Base-by-base conservation (phyloP, 306 rosid species). In the Trifolium fragiferum region DNA sequence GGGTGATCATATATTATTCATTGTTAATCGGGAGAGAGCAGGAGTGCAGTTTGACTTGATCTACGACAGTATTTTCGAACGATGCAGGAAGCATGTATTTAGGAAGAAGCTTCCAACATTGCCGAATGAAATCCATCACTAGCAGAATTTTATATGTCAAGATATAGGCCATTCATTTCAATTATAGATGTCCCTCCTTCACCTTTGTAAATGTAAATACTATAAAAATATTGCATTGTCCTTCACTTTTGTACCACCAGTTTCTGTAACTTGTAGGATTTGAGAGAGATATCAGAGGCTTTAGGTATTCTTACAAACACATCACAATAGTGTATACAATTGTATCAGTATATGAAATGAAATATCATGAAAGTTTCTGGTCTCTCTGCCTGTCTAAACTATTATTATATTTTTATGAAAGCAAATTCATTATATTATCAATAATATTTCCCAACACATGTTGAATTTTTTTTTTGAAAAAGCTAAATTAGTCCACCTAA, bases 31-130 rank as follows among this genome's bases (percentile, higher is more conserved):
- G 27, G 99, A 92, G 83, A 90, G 99, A 86, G 99, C 98, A 12
- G 99, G 99, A 68, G 91, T 95, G 72, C 87, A 92, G 55, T 95
- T 95, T 83, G 99, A 95, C 74, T 64, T 92, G 14, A 82, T 95
- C 77, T 95, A 95, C 55, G 93, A 95, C 70, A 84, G 96, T 53
- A 95, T 95, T 80, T 95, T 95, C 46, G 87, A 92, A 85, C 92
- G 98, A 6, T 95, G 99, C 87, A 90, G 99, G 80, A 92, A 92
- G 59, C 97, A 95, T 75, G 97, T 78, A 25, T 92, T 89, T 77
- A 86, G 89, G 79, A 92, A 84, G 85, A 80, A 86, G 19, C 90
- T 66, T 61, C 96, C 87, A 68, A 89, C 87, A n/a, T 14, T 95
- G 75, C 99, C 96, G 16, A 86, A 90, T 73, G 86, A 92, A 79